Evolutionary conservation across 2,329 filamentous ascomycete species (phyloP), one percentile per base, ranked within the genome.

Genomic region (Leptographium radiaticola): DNA sequence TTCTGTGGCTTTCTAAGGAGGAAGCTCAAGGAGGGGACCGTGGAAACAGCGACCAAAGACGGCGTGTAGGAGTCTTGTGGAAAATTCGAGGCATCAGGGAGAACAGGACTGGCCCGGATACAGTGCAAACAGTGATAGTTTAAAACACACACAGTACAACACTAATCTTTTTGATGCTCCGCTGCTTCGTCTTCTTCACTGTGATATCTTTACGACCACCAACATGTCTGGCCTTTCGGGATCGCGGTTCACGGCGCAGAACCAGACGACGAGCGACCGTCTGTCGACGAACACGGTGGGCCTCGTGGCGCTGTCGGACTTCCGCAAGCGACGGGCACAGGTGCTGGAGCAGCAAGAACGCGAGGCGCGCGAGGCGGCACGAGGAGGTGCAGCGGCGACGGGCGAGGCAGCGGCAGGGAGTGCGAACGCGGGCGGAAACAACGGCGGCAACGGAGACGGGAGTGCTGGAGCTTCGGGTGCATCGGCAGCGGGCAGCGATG

Each of bases 291-390:
- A 89, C 64, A 95, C 89, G 0, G 89, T 96, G 60, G 93, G 93
- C 43, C 83, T 98, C 3, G 91, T 97, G 52, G 81, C 87, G 55
- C 83, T 96, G 45, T 89, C 87, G 59, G 93, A 97, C 66, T 97
- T 95, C 68, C 89, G 91, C 68, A 97, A 98, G 72, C 84, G 93
- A 56, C 88, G 91, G 68, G 90, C 89, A 61, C 89, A 96, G 69
- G 88, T 90, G n/a, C 74, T 95, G 49, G 91, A 96, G 67, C 84
- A 88, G 65, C 91, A 93, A 64, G 88, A 93, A 64, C 81, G 86
- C 63, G 88, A 93, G 63, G 84, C 81, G 13, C 81, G 83, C 63
- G 85, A 87, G 60, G 76, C 74, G 43, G 73, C 78, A 31, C 34
- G 33, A 12, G 36, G 36, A 9, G 47, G 34, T 2, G 18, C 9